These are phyloP conservation scores for Cadophora sp. DNA, from an alignment of 2,329 filamentous ascomycete species.

Conservation along the genomic window DNA sequence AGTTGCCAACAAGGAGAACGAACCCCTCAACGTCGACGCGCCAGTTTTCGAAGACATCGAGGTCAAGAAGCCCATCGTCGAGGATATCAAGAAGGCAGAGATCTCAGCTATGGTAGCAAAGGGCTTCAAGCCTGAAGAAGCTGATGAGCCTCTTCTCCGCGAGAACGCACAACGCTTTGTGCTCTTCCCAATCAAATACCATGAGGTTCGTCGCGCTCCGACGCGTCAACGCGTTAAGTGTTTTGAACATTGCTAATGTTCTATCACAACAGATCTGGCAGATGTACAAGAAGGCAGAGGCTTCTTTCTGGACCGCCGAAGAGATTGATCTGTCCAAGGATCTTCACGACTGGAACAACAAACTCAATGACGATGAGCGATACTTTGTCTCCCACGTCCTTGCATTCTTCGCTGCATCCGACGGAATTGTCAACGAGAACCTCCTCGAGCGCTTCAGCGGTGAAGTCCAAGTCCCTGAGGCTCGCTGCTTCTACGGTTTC, in stretches of 20 bases:
- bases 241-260: slow-evolving; percentile 49
- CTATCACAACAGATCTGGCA: slow-evolving; percentile 83
- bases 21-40: slow-evolving; percentile 57
- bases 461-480: slow-evolving; percentile 97
- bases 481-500: slow-evolving; percentile 99
- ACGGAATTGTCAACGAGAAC: slow-evolving; percentile 99
- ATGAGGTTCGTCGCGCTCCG: slow-evolving; percentile 77
- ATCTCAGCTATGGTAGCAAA: slow-evolving; percentile 53
- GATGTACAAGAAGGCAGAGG: slow-evolving; percentile 99
- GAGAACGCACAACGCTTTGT: slow-evolving; percentile 98
- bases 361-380: slow-evolving; percentile 93
- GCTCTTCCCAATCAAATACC: slow-evolving; percentile 98
- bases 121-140: slow-evolving; percentile 71
- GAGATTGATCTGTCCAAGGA: slow-evolving; percentile 99
- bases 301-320: slow-evolving; percentile 99
- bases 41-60: slow-evolving; percentile 60
- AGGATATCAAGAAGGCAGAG: slow-evolving; percentile 59
- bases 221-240: slow-evolving; percentile 74
- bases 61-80: slow-evolving; percentile 62
- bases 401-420: slow-evolving; percentile 98
- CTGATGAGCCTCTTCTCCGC: slow-evolving; percentile 87
- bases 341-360: slow-evolving; percentile 99
- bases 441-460: slow-evolving; percentile 96
- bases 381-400: slow-evolving; percentile 99
- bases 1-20: slow-evolving; percentile 82